phyloP scores from a whole-genome alignment of 176 grass and related monocot genomes.

The Pontederia paniculata region DNA sequence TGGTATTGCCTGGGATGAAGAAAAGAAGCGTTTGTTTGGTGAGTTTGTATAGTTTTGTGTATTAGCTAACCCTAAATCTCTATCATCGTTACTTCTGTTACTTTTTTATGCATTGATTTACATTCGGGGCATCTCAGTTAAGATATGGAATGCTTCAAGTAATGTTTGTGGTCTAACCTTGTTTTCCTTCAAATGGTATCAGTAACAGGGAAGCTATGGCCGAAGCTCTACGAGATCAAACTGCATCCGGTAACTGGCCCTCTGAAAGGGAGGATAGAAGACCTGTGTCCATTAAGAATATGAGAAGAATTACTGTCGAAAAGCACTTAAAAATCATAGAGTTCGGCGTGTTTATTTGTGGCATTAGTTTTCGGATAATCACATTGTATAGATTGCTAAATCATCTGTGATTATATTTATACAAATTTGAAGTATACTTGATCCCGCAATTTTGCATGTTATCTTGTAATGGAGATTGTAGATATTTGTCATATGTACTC shows the following conservation, averaged over 20 bases:
- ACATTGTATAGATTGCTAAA: no score
- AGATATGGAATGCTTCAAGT: no score
- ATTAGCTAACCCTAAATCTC: neutral
- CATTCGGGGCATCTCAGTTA: no score
- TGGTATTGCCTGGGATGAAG: slow-evolving; percentile 87
- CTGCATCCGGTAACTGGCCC: slow-evolving; percentile 18
- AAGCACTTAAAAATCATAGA: no score
- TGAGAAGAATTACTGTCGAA: neutral
- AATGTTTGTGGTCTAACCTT: neutral
- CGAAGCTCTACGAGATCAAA: slow-evolving; percentile 43
- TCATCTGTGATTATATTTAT: no score
- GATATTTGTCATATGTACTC: no score
- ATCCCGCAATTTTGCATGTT: no score
- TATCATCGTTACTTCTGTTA: neutral
- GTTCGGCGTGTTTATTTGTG: no score
- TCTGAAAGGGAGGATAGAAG: slow-evolving; percentile 15
- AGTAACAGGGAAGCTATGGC: slow-evolving; percentile 48
- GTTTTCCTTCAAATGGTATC: neutral
- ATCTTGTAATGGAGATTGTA: no score
- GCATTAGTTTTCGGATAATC: no score
- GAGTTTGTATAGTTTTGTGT: neutral
- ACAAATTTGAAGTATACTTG: no score
- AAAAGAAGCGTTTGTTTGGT: slow-evolving; percentile 72
- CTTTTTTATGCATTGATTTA: neutral
- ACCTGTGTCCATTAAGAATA: slow-evolving; percentile 22